Evolutionary conservation across 345 rosid genomes (phyloP).

Genomic region (Salix dunnii): DNA sequence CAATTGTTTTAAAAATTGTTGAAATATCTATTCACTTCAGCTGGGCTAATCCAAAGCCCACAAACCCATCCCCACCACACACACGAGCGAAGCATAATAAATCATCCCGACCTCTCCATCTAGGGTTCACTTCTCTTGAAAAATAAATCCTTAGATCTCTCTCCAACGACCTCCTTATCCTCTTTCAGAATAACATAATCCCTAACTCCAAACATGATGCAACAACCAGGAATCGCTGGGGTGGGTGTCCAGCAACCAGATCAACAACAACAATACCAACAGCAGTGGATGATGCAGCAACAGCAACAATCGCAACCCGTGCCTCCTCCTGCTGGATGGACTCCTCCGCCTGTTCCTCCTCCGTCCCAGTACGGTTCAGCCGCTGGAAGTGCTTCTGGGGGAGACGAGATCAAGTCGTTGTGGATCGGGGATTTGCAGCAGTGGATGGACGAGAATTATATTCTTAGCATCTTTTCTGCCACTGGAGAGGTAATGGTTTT

Average conservation of each 20-base stretch:
- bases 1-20: background rate
- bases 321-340: slow-evolving; percentile 78
- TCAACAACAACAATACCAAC: slow-evolving; percentile 53
- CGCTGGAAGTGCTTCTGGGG: slow-evolving; percentile 8
- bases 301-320: slow-evolving; percentile 52
- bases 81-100: background rate
- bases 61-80: background rate
- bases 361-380: slow-evolving; percentile 43
- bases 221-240: slow-evolving; percentile 63
- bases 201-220: slow-evolving; percentile 50
- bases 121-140: background rate
- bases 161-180: background rate
- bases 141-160: background rate
- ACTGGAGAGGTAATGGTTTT: slow-evolving; percentile 59
- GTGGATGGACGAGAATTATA: slow-evolving; percentile 92
- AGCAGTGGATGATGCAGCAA: slow-evolving; percentile 59
- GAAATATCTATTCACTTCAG: background rate
- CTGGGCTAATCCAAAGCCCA: background rate
- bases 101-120: background rate
- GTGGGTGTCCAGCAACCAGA: slow-evolving; percentile 36
- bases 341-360: slow-evolving; percentile 65
- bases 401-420: slow-evolving; percentile 59
- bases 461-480: slow-evolving; percentile 45
- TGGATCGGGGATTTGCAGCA: slow-evolving; percentile 95
- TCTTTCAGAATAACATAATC: background rate